These are phyloP conservation scores for Penicillium sp. DNA, from an alignment of 2,329 filamentous ascomycete genomes.

Conservation along the genomic window DNA sequence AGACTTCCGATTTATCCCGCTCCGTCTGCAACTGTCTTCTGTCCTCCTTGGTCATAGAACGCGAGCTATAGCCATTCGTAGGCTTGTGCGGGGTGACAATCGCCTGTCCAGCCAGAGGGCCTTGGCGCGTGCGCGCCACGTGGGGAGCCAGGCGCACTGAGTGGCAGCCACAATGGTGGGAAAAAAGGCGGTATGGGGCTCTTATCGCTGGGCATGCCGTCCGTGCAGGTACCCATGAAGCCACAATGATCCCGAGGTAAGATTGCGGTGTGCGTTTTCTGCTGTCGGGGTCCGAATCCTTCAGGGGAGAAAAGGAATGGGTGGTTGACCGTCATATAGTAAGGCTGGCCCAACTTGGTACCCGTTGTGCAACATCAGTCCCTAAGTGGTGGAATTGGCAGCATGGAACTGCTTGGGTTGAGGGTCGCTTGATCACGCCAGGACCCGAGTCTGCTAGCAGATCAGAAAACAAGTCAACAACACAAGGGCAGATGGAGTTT, in stretches of 20 bases:
- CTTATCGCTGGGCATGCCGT: constrained; percentile 4
- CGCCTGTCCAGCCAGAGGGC: neutral
- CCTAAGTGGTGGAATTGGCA: neutral
- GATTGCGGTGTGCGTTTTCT: constrained; percentile 15
- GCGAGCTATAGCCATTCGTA: constrained; percentile 1
- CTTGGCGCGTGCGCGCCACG: constrained; percentile 15
- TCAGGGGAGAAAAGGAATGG: neutral
- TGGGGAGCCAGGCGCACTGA: constrained; percentile 16
- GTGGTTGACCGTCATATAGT: neutral
- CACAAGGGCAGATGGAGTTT: neutral
- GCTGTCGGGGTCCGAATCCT: neutral
- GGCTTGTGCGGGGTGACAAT: constrained; percentile 1
- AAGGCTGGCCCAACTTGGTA: neutral
- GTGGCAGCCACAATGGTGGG: constrained; percentile 1
- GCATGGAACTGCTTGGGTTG: neutral
- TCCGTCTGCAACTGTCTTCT: neutral
- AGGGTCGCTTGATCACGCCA: constrained; percentile 24
- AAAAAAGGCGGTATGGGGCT: constrained; percentile 16
- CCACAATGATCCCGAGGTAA: neutral
- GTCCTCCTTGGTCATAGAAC: constrained; percentile 3
- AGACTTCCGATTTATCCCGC: constrained; percentile 2
- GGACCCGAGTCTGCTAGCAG: constrained; percentile 31
- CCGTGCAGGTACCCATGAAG: constrained; percentile 8
- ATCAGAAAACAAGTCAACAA: constrained; percentile 23
- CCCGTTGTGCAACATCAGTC: neutral